These are phyloP conservation scores for Serendipita vermifera DNA, from an alignment of 768 basidiomycete genomes.

Conservation along the genomic window DNA sequence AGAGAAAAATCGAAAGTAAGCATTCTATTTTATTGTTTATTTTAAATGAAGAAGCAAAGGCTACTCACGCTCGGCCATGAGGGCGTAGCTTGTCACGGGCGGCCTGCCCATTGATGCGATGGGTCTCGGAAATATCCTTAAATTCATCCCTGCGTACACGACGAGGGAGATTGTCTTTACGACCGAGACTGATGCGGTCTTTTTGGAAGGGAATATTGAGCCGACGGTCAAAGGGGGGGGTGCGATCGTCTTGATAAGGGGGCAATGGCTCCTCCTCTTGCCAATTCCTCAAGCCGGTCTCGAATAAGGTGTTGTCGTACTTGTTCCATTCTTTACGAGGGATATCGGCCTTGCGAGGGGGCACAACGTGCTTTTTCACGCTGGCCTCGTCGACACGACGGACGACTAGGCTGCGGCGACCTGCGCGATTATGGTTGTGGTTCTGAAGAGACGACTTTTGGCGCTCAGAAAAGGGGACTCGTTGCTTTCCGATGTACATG, in stretches of 20 bases:
- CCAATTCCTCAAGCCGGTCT: no score
- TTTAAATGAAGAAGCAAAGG: background rate
- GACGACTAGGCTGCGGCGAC: background rate
- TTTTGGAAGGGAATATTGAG: background rate
- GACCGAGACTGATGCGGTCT: slow-evolving; percentile 1
- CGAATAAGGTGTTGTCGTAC: background rate
- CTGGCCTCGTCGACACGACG: background rate
- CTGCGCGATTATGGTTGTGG: background rate
- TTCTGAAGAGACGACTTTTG: background rate
- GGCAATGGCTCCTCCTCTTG: no score
- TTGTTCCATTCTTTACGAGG: background rate
- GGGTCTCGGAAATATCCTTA: background rate
- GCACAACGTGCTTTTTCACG: background rate
- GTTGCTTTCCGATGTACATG: background rate
- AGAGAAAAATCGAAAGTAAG: background rate
- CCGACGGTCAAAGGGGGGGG: no score
- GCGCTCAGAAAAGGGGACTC: no score
- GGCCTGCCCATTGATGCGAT: background rate
- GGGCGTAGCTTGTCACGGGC: background rate
- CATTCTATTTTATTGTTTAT: background rate
- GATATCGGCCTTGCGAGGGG: background rate
- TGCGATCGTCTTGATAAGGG: background rate
- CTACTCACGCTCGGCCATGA: background rate
- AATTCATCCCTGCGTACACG: background rate
- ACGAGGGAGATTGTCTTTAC: background rate